These are phyloP conservation scores for Singerocomus inundabilis DNA, from an alignment of 1,284 basidiomycete genomes.

Conservation along the genomic window DNA sequence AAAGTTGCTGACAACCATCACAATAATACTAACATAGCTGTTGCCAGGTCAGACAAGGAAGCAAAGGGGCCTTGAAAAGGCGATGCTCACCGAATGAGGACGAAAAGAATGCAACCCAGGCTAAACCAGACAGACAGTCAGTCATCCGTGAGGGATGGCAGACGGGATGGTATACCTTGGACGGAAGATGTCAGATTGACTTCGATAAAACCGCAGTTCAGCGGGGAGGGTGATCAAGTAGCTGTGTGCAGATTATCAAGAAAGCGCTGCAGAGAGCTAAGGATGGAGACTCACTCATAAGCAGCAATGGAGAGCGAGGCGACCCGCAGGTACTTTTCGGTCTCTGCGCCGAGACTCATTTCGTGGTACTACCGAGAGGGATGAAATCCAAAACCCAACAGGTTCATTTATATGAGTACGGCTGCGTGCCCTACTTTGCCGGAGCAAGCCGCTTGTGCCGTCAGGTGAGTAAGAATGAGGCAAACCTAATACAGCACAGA, in stretches of 20 bases:
- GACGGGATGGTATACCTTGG: constrained; percentile 24
- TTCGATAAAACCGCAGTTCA: constrained; percentile 41
- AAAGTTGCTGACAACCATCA: constrained; percentile 39
- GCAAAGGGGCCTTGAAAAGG: neutral
- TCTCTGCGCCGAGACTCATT: constrained; percentile 23
- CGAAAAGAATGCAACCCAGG: constrained; percentile 36
- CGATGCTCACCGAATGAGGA: constrained; percentile 37
- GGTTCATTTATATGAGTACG: constrained; percentile 17
- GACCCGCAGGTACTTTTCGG: constrained; percentile 33
- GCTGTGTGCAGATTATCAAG: constrained; percentile 22
- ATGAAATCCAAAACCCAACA: neutral
- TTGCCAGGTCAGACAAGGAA: constrained; percentile 10
- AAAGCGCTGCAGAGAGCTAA: neutral
- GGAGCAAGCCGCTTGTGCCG: constrained; percentile 15
- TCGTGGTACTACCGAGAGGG: neutral
- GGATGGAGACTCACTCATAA: constrained; percentile 28
- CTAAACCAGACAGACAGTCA: constrained; percentile 10
- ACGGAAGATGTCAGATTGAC: constrained; percentile 31
- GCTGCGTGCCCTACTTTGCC: too few relatives aligned
- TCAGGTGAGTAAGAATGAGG: constrained; percentile 7
- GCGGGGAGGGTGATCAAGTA: constrained; percentile 42
- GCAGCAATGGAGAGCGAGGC: constrained; percentile 32
- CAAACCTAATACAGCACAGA: too few relatives aligned
- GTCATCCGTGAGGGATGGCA: neutral
- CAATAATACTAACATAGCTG: constrained; percentile 39